These are phyloP conservation scores for Camellia lanceoleosa DNA, from an alignment of 148 eudicot genomes.

Conservation along the genomic window DNA sequence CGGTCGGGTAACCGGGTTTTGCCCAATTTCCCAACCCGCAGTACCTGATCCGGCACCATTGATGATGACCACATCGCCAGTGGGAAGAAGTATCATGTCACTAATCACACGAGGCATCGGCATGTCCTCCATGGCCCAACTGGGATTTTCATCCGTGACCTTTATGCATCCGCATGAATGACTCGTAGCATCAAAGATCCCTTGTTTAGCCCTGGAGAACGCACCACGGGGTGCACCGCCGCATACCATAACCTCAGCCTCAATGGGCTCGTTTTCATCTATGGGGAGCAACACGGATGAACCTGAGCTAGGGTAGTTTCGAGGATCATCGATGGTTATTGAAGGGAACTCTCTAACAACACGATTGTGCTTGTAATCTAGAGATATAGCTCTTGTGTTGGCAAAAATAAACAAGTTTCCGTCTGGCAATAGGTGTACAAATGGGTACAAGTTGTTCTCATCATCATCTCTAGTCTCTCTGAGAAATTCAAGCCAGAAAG, in stretches of 20 bases:
- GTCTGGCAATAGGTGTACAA: too few relatives aligned
- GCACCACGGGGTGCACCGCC: conserved; percentile 66
- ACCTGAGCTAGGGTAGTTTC: conserved; percentile 85
- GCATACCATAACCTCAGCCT: conserved; percentile 61
- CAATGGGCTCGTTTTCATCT: conserved; percentile 42
- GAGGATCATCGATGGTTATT: conserved; percentile 44
- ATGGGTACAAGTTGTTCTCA: too few relatives aligned
- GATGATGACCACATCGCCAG: conserved; percentile 53
- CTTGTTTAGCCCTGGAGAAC: conserved; percentile 23
- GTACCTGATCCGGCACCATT: conserved; percentile 77
- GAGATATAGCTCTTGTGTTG: too few relatives aligned
- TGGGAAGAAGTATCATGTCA: conserved; percentile 72
- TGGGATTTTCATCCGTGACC: conserved; percentile 44
- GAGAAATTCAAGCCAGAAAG: too few relatives aligned
- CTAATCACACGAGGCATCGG: conserved; percentile 77
- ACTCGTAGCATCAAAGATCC: conserved; percentile 42
- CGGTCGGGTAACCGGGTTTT: conserved; percentile 51
- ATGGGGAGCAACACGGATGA: conserved; percentile 69
- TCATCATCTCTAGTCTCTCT: too few relatives aligned
- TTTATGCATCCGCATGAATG: conserved; percentile 53
- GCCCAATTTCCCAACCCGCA: conserved; percentile 76
- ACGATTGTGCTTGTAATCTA: too few relatives aligned
- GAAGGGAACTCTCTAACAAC: conserved; percentile 54
- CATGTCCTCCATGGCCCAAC: conserved; percentile 71
- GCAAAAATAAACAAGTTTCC: too few relatives aligned